Conservation (phyloP, 2,329 filamentous ascomycete species). For the Colletotrichum magnum region DNA sequence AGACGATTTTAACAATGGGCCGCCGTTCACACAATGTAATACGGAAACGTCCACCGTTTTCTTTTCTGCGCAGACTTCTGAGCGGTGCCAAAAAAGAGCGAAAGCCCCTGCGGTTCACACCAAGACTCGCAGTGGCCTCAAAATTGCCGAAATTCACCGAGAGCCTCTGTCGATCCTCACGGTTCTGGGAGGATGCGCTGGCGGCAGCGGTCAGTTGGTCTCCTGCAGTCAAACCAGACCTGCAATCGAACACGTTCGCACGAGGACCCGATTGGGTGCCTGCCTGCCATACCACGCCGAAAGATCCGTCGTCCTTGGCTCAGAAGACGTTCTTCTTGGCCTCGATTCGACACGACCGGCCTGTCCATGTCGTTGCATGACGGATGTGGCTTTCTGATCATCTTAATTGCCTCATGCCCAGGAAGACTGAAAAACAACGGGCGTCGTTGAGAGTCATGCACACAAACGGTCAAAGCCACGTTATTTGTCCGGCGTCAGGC, state of each 20-base stretch:
- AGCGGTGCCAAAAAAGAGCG: background rate
- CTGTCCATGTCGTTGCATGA: background rate
- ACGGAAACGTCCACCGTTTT: background rate
- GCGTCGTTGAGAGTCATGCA: constrained; percentile 29
- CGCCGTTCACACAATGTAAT: constrained; percentile 16
- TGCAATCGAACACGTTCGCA: background rate
- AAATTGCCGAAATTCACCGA: background rate
- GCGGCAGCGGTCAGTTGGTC: constrained; percentile 8
- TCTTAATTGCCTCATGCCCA: background rate
- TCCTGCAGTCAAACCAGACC: constrained; percentile 9
- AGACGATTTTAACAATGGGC: background rate
- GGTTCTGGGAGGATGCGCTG: background rate
- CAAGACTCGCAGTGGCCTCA: background rate
- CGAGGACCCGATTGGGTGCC: constrained; percentile 9
- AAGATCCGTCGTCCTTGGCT: background rate
- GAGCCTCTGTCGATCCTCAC: constrained; percentile 3
- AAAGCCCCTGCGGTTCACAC: background rate
- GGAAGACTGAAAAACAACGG: constrained; percentile 6
- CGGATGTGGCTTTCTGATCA: background rate
- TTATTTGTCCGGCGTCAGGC: constrained; percentile 21
- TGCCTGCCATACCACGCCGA: background rate
- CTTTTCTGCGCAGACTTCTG: constrained; percentile 1
- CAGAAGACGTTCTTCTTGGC: background rate
- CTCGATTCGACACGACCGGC: constrained; percentile 1
- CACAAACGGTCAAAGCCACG: constrained; percentile 5